These are phyloP conservation scores for Ceratocystis cubensis DNA, from an alignment of 2,329 filamentous ascomycete genomes.

Conservation along the genomic window DNA sequence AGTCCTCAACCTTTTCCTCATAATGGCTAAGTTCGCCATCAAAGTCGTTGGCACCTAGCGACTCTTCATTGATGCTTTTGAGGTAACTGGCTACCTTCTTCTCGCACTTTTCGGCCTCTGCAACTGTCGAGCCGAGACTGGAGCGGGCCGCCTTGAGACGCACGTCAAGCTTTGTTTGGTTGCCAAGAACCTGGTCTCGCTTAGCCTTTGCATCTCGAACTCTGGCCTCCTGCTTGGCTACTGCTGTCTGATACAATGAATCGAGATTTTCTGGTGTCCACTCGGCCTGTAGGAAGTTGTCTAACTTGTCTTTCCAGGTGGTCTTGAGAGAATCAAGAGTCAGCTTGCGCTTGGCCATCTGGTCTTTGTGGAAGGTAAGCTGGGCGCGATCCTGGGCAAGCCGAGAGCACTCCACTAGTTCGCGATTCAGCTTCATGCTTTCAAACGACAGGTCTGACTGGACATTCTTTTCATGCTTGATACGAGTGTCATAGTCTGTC, in stretches of 20 bases:
- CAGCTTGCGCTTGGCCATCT: slow-evolving; percentile 58
- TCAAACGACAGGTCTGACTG: slow-evolving; percentile 59
- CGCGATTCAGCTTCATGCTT: slow-evolving; percentile 58
- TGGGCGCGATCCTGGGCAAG: slow-evolving; percentile 72
- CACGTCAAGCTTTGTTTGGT: slow-evolving; percentile 65
- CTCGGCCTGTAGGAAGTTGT: slow-evolving; percentile 45
- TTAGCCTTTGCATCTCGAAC: slow-evolving; percentile 54
- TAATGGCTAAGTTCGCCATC: slow-evolving; percentile 38
- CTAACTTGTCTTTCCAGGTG: slow-evolving; percentile 61
- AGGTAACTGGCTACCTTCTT: slow-evolving; percentile 42
- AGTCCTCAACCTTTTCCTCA: slow-evolving; percentile 45
- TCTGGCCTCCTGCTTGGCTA: slow-evolving; percentile 44
- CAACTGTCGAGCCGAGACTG: slow-evolving; percentile 50
- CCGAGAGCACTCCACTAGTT: slow-evolving; percentile 71
- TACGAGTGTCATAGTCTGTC: slow-evolving; percentile 56
- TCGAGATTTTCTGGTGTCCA: slow-evolving; percentile 66
- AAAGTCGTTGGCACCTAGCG: slow-evolving; percentile 41
- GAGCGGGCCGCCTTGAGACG: slow-evolving; percentile 53
- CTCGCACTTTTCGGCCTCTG: slow-evolving; percentile 50
- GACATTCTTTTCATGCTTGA: slow-evolving; percentile 52
- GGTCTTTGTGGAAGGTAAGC: slow-evolving; percentile 70
- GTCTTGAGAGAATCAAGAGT: slow-evolving; percentile 65
- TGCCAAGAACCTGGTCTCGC: slow-evolving; percentile 57
- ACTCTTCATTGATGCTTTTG: slow-evolving; percentile 32
- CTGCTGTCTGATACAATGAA: slow-evolving; percentile 49